phyloP scores from a whole-genome alignment of 192 early-diverging fungal species.

The Podila clonocystis region DNA sequence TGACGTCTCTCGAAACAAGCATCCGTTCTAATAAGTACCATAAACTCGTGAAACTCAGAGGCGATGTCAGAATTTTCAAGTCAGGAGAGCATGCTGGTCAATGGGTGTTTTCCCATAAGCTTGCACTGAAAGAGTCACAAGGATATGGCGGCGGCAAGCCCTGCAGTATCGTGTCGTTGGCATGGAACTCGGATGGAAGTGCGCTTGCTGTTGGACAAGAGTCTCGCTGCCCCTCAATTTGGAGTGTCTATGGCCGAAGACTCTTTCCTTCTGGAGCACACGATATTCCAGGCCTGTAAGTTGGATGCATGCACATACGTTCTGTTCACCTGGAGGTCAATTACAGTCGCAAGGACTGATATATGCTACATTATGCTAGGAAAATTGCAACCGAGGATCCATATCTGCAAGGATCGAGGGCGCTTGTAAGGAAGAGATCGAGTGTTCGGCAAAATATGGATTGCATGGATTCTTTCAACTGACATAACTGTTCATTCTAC shows the following conservation, averaged over 20 bases:
- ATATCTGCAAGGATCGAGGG: conserved; percentile 66
- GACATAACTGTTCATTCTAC: too few species aligned
- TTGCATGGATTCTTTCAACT: too few species aligned
- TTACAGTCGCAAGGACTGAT: not conserved
- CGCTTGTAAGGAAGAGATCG: conserved; percentile 56
- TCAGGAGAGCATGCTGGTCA: conserved; percentile 48
- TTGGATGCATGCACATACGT: not conserved
- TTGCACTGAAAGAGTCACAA: conserved; percentile 43
- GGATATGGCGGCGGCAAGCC: conserved; percentile 14
- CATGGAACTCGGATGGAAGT: conserved; percentile 79
- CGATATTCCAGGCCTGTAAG: conserved; percentile 56
- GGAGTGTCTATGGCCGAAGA: conserved; percentile 81
- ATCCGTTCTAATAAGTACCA: too few species aligned
- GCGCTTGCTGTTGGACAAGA: conserved; percentile 77
- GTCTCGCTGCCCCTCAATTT: conserved; percentile 73
- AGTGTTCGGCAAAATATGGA: not conserved
- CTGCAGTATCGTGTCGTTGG: conserved; percentile 52
- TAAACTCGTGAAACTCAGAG: conserved; percentile 1
- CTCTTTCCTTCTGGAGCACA: conserved; percentile 66
- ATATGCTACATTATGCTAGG: not conserved
- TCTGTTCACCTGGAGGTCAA: not conserved
- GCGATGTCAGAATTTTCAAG: conserved; percentile 44
- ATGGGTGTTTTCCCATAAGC: conserved; percentile 48
- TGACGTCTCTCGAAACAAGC: too few species aligned
- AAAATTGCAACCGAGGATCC: conserved; percentile 61